A percentile compares a stretch with the other conserved stretches of the same genome.
Evolutionary conservation across 2,329 filamentous ascomycete genomes (phyloP).

Genomic region (Neofusicoccum cordaticola): DNA sequence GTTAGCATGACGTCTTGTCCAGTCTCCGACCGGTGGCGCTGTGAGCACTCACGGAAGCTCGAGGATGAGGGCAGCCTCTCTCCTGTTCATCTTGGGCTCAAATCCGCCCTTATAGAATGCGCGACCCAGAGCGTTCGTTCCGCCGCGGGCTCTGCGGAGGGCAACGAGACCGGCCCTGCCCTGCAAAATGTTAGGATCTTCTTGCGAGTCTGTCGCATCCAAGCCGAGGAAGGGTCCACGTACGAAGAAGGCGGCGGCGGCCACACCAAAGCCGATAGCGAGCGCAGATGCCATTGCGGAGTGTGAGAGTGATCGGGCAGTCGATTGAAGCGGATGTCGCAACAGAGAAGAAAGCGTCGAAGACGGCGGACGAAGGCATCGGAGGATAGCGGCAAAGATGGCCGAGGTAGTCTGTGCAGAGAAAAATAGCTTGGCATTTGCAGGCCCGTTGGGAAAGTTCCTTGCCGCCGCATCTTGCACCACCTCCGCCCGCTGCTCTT

Average conservation of each 20-base stretch:
- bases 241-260: conserved; percentile 65
- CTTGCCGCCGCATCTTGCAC: conserved; percentile 12
- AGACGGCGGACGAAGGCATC: not conserved
- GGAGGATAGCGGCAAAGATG: conserved; percentile 15
- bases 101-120: conserved; percentile 99
- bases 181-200: conserved; percentile 46
- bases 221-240: conserved; percentile 20
- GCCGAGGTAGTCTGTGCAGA: conserved; percentile 11
- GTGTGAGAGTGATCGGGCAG: not conserved
- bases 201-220: not conserved
- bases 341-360: not conserved
- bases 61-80: conserved; percentile 86
- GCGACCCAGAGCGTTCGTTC: conserved; percentile 71
- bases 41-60: conserved; percentile 70
- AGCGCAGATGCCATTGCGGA: conserved; percentile 57
- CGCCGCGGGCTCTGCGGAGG: conserved; percentile 73
- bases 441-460: conserved; percentile 7
- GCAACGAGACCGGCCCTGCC: conserved; percentile 91
- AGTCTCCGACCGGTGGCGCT: not conserved
- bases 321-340: not conserved
- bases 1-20: not conserved
- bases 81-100: conserved; percentile 87
- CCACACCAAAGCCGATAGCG: conserved; percentile 59
- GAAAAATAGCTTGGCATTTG: conserved; percentile 3
- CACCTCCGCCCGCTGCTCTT: not conserved